Conservation (phyloP, 2,329 filamentous ascomycete genomes). For the Pestalotiopsis sp. region DNA sequence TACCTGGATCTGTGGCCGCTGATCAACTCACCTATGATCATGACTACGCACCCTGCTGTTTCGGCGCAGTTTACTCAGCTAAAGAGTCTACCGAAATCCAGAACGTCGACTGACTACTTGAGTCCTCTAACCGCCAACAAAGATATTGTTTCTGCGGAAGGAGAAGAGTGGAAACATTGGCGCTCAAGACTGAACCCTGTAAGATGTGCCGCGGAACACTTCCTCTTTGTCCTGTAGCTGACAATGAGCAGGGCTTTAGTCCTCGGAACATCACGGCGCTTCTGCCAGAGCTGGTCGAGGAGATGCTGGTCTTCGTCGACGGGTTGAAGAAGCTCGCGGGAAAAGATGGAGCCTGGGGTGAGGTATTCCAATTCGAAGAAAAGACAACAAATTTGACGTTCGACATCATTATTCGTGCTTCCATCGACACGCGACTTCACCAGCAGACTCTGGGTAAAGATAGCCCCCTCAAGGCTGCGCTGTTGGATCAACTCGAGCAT, state of each 20-base stretch:
- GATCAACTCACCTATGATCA: neutral
- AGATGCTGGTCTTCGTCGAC: constrained; percentile 23
- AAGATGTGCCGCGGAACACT: neutral
- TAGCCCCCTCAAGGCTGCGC: constrained; percentile 1
- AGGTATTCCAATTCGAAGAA: constrained; percentile 26
- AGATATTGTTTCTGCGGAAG: constrained; percentile 30
- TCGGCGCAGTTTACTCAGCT: constrained; percentile 11
- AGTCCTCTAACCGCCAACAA: neutral
- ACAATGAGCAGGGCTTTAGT: constrained; percentile 29
- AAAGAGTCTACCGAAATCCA: constrained; percentile 8
- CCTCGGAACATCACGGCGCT: constrained; percentile 34
- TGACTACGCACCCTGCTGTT: constrained; percentile 3
- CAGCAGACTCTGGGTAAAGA: neutral
- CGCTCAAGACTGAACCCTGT: constrained; percentile 31
- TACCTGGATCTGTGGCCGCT: constrained; percentile 14
- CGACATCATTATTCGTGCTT: constrained; percentile 27
- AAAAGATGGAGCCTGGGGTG: constrained; percentile 17
- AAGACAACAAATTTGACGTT: constrained; percentile 23
- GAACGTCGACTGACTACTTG: neutral
- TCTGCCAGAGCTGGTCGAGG: constrained; percentile 30
- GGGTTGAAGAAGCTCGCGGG: constrained; percentile 17
- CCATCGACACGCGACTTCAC: constrained; percentile 12
- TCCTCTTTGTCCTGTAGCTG: too few relatives aligned
- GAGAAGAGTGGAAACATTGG: constrained; percentile 24
- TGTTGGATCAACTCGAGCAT: neutral